These are phyloP conservation scores for Neofusicoccum umdonicola DNA, from an alignment of 2,329 filamentous ascomycete genomes.

Conservation along the genomic window DNA sequence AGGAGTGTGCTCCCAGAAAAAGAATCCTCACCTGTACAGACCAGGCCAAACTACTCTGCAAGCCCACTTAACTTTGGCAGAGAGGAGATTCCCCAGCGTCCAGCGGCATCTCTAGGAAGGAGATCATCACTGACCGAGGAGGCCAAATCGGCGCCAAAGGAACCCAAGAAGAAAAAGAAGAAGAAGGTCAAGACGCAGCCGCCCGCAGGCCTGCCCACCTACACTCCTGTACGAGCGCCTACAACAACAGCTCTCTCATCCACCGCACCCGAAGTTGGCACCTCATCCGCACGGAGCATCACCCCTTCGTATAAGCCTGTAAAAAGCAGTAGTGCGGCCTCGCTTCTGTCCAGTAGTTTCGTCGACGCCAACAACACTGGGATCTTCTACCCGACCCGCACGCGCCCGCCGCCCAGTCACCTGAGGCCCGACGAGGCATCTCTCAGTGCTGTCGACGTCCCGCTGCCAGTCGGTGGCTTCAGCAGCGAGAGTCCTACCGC, in stretches of 20 bases:
- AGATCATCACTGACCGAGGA: constrained; percentile 15
- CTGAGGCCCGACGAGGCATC: constrained; percentile 1
- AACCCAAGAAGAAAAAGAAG: constrained; percentile 16
- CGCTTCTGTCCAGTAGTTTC: constrained; percentile 12
- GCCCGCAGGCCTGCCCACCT: not conserved
- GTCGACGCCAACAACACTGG: constrained; percentile 15
- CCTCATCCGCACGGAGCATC: constrained; percentile 3
- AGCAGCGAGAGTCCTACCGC: constrained; percentile 2
- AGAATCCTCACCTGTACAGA: not conserved
- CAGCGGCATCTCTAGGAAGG: not conserved
- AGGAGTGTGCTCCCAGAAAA: not conserved
- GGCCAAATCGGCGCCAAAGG: constrained; percentile 9
- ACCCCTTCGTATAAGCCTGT: not conserved
- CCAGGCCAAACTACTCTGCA: not conserved
- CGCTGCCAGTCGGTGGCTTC: constrained; percentile 16
- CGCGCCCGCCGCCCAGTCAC: constrained; percentile 7
- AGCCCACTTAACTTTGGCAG: constrained; percentile 12
- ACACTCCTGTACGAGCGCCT: not conserved
- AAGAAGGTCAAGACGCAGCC: constrained; percentile 5
- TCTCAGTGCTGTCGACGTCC: constrained; percentile 14
- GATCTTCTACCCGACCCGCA: constrained; percentile 13
- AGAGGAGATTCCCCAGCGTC: constrained; percentile 3
- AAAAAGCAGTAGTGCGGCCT: not conserved
- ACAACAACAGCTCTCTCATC: constrained; percentile 14
- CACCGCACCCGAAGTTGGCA: constrained; percentile 5